Percentiles rank a stretch among this genome's conserved stretches.
Conservation (phyloP, 768 basidiomycete species). For the Scleroderma bovista region DNA sequence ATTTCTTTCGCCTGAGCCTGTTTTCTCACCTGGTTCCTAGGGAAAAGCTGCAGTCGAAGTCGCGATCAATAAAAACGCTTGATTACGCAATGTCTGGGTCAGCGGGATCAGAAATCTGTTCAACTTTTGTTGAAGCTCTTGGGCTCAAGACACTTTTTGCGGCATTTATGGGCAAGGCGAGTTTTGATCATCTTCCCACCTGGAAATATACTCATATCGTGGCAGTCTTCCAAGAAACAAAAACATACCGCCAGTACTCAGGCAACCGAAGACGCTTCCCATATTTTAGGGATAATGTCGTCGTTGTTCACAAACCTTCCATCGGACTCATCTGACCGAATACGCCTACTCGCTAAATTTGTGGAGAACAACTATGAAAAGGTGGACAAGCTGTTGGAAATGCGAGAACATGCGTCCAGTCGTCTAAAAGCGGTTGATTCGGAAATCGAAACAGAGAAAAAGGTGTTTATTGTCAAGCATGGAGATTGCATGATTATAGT, state of each 20-base stretch:
- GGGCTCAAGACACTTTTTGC: slow-evolving; percentile 90
- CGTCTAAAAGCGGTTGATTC: slow-evolving; percentile 57
- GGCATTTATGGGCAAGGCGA: slow-evolving; percentile 90
- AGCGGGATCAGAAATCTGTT: slow-evolving; percentile 63
- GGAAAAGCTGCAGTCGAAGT: slow-evolving; percentile 76
- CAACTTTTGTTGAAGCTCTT: slow-evolving; percentile 79
- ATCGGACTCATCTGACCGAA: slow-evolving; percentile 75
- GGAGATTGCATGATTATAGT: neutral
- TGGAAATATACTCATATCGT: slow-evolving; percentile 7
- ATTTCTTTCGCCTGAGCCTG: neutral
- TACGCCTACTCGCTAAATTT: slow-evolving; percentile 87
- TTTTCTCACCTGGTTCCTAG: slow-evolving; percentile 34
- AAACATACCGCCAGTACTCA: slow-evolving; percentile 42
- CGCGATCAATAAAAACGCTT: slow-evolving; percentile 83
- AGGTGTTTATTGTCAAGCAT: slow-evolving; percentile 35
- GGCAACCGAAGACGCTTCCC: slow-evolving; percentile 77
- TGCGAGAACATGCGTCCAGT: slow-evolving; percentile 63
- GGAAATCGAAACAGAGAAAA: slow-evolving; percentile 65
- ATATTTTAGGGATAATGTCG: slow-evolving; percentile 82
- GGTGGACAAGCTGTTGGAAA: slow-evolving; percentile 86
- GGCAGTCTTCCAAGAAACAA: slow-evolving; percentile 57
- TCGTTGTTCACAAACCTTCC: slow-evolving; percentile 84
- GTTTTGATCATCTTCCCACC: slow-evolving; percentile 5
- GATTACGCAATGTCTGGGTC: slow-evolving; percentile 86
- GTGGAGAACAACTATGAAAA: slow-evolving; percentile 93